A percentile compares a stretch with the other conserved stretches of the same genome.
These are phyloP conservation scores for Escallonia herrerae DNA, from an alignment of 129 eudicot genomes.

Conservation along the genomic window DNA sequence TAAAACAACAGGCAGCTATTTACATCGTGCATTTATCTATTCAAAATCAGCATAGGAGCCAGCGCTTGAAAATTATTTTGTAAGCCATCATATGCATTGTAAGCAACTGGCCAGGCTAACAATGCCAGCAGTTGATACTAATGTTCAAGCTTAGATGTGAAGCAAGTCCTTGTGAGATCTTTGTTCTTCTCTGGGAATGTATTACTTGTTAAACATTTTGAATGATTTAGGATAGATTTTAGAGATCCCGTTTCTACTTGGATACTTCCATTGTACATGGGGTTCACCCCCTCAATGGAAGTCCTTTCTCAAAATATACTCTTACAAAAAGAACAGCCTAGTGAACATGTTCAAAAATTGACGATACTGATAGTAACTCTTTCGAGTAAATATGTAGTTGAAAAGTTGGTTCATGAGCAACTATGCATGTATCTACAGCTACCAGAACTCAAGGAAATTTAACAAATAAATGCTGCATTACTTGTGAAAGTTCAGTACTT, in stretches of 20 bases:
- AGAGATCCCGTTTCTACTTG: no score
- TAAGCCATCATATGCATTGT: neutral
- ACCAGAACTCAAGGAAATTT: neutral
- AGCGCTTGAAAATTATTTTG: neutral
- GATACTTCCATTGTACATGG: no score
- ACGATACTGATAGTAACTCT: no score
- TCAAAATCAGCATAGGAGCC: neutral
- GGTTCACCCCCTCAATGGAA: neutral
- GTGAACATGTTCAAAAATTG: no score
- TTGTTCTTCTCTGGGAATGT: no score
- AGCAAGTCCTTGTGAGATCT: no score
- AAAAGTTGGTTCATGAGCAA: neutral
- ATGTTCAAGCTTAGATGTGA: no score
- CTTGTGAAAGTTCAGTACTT: slow-evolving; percentile 47
- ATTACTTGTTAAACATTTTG: no score
- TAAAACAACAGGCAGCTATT: neutral
- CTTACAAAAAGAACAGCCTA: neutral
- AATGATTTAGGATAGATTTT: no score
- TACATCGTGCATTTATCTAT: neutral
- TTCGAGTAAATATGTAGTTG: neutral
- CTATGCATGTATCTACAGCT: neutral
- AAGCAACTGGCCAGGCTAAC: no score
- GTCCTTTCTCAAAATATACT: neutral
- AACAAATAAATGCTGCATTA: slow-evolving; percentile 3
- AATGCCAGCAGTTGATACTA: no score